Evolutionary conservation across 495 filamentous ascomycete genomes (phyloP).

Genomic region (Pseudoneurospora amorphoporcata): DNA sequence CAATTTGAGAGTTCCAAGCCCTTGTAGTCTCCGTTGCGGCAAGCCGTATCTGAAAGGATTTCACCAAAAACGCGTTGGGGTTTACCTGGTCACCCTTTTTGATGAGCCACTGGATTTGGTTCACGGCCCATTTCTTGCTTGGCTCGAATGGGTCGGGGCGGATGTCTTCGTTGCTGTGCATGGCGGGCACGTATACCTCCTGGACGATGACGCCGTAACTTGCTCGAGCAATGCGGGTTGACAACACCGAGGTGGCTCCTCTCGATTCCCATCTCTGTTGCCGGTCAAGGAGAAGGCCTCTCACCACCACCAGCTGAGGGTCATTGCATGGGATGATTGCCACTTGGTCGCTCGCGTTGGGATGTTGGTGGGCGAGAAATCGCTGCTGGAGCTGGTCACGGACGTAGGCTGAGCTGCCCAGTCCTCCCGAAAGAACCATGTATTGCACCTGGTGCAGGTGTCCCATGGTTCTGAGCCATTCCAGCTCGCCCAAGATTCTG

Average conservation of each 20-base stretch:
- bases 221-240: slow-evolving; percentile 39
- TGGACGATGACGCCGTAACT: slow-evolving; percentile 47
- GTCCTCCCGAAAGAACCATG: slow-evolving; percentile 53
- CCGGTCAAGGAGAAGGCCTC: slow-evolving; percentile 46
- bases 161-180: slow-evolving; percentile 35
- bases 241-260: slow-evolving; percentile 28
- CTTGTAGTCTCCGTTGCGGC: slow-evolving; percentile 25
- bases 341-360: slow-evolving; percentile 28
- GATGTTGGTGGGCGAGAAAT: slow-evolving; percentile 24
- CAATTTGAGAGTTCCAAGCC: slow-evolving; percentile 37
- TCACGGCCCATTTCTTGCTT: slow-evolving; percentile 34
- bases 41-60: slow-evolving; percentile 38
- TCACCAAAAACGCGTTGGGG: slow-evolving; percentile 27
- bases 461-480: slow-evolving; percentile 35
- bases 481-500: slow-evolving; percentile 45
- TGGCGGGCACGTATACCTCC: slow-evolving; percentile 32
- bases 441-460: slow-evolving; percentile 40
- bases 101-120: slow-evolving; percentile 49
- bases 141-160: slow-evolving; percentile 32
- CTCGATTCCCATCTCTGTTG: slow-evolving; percentile 35
- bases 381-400: slow-evolving; percentile 31
- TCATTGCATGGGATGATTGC: slow-evolving; percentile 41
- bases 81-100: slow-evolving; percentile 35
- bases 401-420: slow-evolving; percentile 56
- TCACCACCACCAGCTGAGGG: slow-evolving; percentile 49